Conservation (phyloP, 2,329 filamentous ascomycete species). For the Ophiostoma montium region DNA sequence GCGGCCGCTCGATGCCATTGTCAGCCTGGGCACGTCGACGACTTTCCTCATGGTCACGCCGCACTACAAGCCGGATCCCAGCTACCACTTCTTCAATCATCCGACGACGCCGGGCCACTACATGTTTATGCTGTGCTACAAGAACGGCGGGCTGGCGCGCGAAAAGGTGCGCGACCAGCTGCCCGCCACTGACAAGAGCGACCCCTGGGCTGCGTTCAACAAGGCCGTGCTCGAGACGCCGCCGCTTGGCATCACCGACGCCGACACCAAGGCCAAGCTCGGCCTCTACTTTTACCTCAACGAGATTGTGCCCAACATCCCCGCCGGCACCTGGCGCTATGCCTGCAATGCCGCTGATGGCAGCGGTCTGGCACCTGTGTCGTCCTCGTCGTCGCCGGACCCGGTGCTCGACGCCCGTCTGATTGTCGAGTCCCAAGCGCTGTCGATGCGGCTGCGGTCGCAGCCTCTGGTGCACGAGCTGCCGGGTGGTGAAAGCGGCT, state of each 20-base stretch:
- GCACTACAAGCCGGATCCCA: conserved; percentile 75
- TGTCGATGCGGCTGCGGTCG: conserved; percentile 78
- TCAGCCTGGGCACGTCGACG: conserved; percentile 86
- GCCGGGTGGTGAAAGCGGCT: too few species aligned
- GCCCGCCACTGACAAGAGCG: conserved; percentile 27
- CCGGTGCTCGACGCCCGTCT: conserved; percentile 57
- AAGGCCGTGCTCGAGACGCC: conserved; percentile 51
- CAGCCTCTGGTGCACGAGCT: conserved; percentile 55
- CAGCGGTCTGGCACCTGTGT: conserved; percentile 25
- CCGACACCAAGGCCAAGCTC: conserved; percentile 45
- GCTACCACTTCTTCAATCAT: conserved; percentile 97
- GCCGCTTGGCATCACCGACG: conserved; percentile 45
- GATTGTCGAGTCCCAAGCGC: conserved; percentile 89
- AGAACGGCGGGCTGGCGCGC: conserved; percentile 87
- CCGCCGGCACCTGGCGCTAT: conserved; percentile 76
- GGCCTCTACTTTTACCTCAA: conserved; percentile 92
- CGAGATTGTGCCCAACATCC: conserved; percentile 89
- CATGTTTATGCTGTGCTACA: conserved; percentile 99
- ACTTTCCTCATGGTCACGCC: conserved; percentile 97
- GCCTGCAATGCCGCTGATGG: conserved; percentile 40
- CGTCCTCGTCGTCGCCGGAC: background rate
- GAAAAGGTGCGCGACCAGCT: conserved; percentile 79
- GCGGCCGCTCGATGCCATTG: conserved; percentile 78
- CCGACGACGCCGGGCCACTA: conserved; percentile 80
- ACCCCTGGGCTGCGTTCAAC: conserved; percentile 74